Conservation (phyloP, 1,139 yeast species). For the Hansenula sp. region DNA sequence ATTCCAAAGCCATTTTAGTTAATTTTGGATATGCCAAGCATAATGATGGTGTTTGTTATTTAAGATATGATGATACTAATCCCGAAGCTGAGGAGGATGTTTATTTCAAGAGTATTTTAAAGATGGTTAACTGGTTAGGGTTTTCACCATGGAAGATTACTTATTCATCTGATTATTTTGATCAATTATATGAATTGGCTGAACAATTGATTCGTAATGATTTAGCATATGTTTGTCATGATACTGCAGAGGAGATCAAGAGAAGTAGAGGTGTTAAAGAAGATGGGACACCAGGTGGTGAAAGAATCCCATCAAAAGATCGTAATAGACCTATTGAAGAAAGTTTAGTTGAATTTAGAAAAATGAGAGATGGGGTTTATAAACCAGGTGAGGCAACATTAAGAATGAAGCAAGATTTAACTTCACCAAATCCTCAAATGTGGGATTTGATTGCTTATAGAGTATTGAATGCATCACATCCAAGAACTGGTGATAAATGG, state of each 20-base stretch:
- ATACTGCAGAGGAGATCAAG: conserved; percentile 89
- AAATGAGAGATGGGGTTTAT: conserved; percentile 87
- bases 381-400: conserved; percentile 89
- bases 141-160: conserved; percentile 91
- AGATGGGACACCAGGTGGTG: conserved; percentile 93
- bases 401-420: conserved; percentile 94
- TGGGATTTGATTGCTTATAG: conserved; percentile 99
- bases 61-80: conserved; percentile 95
- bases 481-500: conserved; percentile 97
- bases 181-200: conserved; percentile 81
- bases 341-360: conserved; percentile 75
- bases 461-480: conserved; percentile 87
- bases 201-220: conserved; percentile 68
- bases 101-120: conserved; percentile 78
- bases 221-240: conserved; percentile 88
- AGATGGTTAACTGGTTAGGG: conserved; percentile 91
- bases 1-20: conserved; percentile 95
- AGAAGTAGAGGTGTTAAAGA: conserved; percentile 84
- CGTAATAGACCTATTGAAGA: conserved; percentile 69
- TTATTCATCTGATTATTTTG: conserved; percentile 94
- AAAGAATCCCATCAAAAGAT: conserved; percentile 78
- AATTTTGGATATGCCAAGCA: conserved; percentile 92
- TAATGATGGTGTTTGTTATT: conserved; percentile 81
- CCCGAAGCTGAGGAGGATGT: conserved; percentile 98
- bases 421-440: conserved; percentile 97